Percentiles rank a stretch among this genome's conserved stretches.
Conservation (phyloP, 257 asterid genomes). For the Nicotiana otophora region DNA sequence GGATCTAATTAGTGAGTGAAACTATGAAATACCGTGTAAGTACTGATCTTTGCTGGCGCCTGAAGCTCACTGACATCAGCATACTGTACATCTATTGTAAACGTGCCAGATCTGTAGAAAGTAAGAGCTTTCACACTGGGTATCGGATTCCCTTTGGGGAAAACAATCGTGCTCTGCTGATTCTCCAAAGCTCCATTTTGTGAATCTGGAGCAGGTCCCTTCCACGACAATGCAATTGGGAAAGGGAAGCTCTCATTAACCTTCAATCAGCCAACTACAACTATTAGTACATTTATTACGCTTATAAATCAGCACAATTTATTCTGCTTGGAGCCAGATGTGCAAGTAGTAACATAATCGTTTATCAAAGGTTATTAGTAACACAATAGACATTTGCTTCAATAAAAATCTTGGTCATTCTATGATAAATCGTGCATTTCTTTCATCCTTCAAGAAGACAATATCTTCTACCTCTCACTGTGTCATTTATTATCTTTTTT, state of each 20-base stretch:
- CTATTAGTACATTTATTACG: background rate
- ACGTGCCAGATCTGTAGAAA: slow-evolving; percentile 68
- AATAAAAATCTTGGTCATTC: background rate
- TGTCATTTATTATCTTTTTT: background rate
- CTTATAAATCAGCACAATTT: background rate
- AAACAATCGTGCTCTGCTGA: slow-evolving; percentile 69
- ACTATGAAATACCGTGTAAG: slow-evolving; percentile 55
- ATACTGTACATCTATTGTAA: slow-evolving; percentile 62
- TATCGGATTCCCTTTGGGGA: slow-evolving; percentile 82
- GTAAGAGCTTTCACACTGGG: slow-evolving; percentile 94
- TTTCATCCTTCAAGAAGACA: background rate
- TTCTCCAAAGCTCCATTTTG: slow-evolving; percentile 57
- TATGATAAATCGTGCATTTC: background rate
- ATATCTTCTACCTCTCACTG: background rate
- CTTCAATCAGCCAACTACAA: slow-evolving; percentile 24
- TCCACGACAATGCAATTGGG: slow-evolving; percentile 79
- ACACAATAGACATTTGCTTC: background rate
- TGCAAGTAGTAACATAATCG: background rate
- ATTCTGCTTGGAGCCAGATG: background rate
- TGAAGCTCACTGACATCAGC: slow-evolving; percentile 72
- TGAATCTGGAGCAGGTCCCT: slow-evolving; percentile 51
- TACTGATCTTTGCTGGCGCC: slow-evolving; percentile 72
- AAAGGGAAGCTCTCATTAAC: slow-evolving; percentile 76
- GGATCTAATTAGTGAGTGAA: background rate
- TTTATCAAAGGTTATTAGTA: background rate